A percentile compares a stretch with the other conserved stretches of the same genome.
These are phyloP conservation scores for Apophysomyces elegans DNA, from an alignment of 371 early-diverging fungal genomes.

Conservation along the genomic window DNA sequence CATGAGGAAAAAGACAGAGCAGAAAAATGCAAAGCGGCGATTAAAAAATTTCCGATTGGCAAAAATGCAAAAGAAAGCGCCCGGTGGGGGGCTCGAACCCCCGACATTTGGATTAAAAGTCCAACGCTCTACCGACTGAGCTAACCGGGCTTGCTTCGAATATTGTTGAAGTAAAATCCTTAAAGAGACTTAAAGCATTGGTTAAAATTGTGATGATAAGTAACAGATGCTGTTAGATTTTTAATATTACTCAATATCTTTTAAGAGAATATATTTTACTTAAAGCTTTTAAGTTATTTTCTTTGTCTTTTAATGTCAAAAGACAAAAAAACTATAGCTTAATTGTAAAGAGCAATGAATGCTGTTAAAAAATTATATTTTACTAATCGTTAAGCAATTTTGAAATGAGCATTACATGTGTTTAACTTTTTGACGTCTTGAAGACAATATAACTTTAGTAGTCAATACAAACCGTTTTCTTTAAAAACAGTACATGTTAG, in stretches of 20 bases:
- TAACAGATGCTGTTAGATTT: neutral
- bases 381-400: too few relatives aligned
- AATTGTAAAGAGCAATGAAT: too few relatives aligned
- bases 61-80: neutral
- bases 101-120: slow-evolving; percentile 87
- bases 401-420: too few relatives aligned
- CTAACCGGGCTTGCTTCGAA: slow-evolving; percentile 71
- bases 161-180: neutral
- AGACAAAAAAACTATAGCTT: too few relatives aligned
- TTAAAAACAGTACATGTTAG: too few relatives aligned
- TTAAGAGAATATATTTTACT: neutral
- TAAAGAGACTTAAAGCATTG: neutral
- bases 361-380: too few relatives aligned
- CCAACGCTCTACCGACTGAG: slow-evolving; percentile 93
- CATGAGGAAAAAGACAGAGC: neutral
- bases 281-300: neutral
- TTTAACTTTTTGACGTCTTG: too few relatives aligned
- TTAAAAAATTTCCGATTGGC: slow-evolving; percentile 3
- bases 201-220: neutral
- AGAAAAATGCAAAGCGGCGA: neutral
- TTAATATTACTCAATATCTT: neutral
- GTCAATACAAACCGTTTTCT: too few relatives aligned
- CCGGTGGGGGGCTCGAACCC: slow-evolving; percentile 67
- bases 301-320: too few relatives aligned
- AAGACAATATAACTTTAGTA: too few relatives aligned